Base-by-base conservation (phyloP, 306 rosid genomes). In the Prunus mira region DNA sequence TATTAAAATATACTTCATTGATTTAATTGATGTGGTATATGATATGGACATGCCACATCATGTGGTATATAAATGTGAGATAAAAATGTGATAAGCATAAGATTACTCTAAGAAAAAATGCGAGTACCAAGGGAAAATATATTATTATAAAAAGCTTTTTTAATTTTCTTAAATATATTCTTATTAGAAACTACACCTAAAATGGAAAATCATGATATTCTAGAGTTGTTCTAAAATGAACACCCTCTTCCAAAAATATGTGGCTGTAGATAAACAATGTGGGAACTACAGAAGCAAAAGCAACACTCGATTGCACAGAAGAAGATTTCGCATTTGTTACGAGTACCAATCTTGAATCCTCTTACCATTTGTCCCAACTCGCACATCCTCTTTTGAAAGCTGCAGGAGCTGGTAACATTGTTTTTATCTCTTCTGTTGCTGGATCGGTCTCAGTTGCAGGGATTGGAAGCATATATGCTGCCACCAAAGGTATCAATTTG, bases 341-440 rank as follows among this genome's bases (percentile, higher is more conserved):
- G 85, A 34, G 65, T 3, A 75, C 78, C 19, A 88, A 88, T 75
- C 74, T 86, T n/a, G 89, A 75, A 38, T 83, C 87, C 3, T 43
- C 49, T 46, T 88, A 56, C 78, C 73, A 83, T 54, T 43, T 81
- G 54, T 74, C 72, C 75, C 91, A 83, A 80, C 83, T 88, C 12
- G 88, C 89, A 32, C 62, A 85, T 49, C 89, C 88, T 27, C 85
- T 88, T 68, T 71, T 88, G 15, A 83, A 80, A 72, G 82, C 83
- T 14, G 86, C 89, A 11, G 86, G 79, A 28, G 68, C 61, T 4
- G 85, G 83, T 1, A 76, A 52, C 80, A 74, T 88, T 12, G 82
- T 81, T 2, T 85, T 79, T 56, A 41, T 85, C 9, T 83, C 91
- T 10, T 83, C 88, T 17, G 18, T 75, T 65, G 74, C 76, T 3